Conservation (phyloP, 306 rosid species). For the Glycine soja region DNA sequence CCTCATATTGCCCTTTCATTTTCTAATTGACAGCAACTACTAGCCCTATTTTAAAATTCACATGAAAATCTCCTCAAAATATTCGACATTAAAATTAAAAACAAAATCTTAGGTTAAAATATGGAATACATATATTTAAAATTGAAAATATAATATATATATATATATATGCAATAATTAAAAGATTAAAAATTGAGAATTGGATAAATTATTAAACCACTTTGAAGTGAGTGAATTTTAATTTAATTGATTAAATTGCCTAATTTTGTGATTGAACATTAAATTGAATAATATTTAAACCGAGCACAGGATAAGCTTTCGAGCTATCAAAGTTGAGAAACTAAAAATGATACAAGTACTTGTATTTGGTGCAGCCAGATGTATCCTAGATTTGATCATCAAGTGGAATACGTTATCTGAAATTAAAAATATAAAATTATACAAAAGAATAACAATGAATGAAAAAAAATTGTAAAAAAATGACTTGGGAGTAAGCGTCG, state of each 20-base stretch:
- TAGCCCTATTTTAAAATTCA: too few relatives aligned
- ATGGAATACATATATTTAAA: too few relatives aligned
- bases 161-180: too few relatives aligned
- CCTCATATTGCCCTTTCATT: slow-evolving; percentile 37
- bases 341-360: background rate
- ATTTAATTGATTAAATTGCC: background rate
- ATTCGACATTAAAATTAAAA: too few relatives aligned
- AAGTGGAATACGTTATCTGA: background rate
- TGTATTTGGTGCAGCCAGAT: background rate
- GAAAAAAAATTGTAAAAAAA: background rate
- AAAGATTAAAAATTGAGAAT: too few relatives aligned
- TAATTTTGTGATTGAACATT: too few relatives aligned
- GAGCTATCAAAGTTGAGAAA: background rate
- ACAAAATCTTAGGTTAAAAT: too few relatives aligned
- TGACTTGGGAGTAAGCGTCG: background rate
- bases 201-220: too few relatives aligned
- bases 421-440: background rate
- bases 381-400: background rate
- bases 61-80: too few relatives aligned
- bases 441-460: background rate
- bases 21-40: background rate
- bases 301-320: background rate
- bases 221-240: background rate
- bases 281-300: background rate
- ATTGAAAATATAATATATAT: too few relatives aligned